Evolutionary conservation across 495 filamentous ascomycete genomes (phyloP), one percentile per base, ranked within the genome.

Genomic region (Xylaria nigripes): DNA sequence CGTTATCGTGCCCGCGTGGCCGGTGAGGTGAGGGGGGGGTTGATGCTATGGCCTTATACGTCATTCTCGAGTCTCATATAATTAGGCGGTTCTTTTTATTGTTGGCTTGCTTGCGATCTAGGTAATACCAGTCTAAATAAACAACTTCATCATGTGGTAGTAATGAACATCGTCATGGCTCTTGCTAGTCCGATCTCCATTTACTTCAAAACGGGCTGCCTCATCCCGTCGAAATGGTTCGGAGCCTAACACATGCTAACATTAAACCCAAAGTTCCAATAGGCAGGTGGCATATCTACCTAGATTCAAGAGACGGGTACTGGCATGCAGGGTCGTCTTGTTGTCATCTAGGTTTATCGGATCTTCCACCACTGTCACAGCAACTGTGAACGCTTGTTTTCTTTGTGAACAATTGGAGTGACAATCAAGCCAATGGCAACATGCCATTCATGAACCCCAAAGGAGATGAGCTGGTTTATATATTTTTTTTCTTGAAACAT

Each of bases 141-240:
- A 2, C 10, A 24, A 8, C 2, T 7, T 4, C 3, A 21, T 43
- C 19, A 51, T 23, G 45, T 7, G 45, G 27, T 47, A 25, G 41
- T 9, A 24, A 24, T 49, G 47, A 24, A 13, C 23, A 38, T 8
- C 47, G n/a, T n/a, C n/a, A 49, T 49, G 47, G 32, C 34, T 29
- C 42, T 45, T n/a, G 41, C 50, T 53, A 21, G 38, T 45, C 27
- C 24, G 25, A 19, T 36, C 50, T n/a, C n/a, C n/a, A n/a, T n/a
- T n/a, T n/a, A n/a, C n/a, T n/a, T n/a, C n/a, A n/a, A n/a, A n/a
- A n/a, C n/a, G n/a, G n/a, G n/a, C n/a, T n/a, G 22, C 27, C 22
- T 48, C 10, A 19, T 32, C 25, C 25, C 9, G 9, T 29, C 25
- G 25, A 5, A 40, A 8, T 18, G 36, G 15, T 12, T 16, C 36